Conservation (phyloP, 768 basidiomycete species). For the Psilocybe subaeruginosa region DNA sequence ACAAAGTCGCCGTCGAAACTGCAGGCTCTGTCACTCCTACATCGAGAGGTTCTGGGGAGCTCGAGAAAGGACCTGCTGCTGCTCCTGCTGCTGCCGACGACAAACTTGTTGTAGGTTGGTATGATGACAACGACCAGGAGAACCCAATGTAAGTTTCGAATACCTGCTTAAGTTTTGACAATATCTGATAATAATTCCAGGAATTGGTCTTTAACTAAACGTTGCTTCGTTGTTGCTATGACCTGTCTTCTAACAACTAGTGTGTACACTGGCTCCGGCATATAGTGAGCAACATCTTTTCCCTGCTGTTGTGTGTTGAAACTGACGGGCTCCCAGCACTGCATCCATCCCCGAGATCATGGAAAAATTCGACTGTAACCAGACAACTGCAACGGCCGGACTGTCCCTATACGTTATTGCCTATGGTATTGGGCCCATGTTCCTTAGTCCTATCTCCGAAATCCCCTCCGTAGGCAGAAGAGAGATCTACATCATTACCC, state of each 20-base stretch:
- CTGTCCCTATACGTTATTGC: constrained; percentile 6
- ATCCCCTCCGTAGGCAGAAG: constrained; percentile 1
- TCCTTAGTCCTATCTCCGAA: constrained; percentile 4
- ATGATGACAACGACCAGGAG: not conserved
- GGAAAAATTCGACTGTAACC: not conserved
- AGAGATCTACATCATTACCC: constrained; percentile 1
- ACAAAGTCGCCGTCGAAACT: not conserved
- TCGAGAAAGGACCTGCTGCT: not conserved
- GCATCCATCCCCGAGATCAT: constrained; percentile 6
- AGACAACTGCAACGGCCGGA: constrained; percentile 4
- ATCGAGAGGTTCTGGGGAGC: not conserved
- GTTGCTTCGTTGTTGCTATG: not conserved
- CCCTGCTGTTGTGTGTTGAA: no score
- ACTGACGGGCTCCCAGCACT: not conserved
- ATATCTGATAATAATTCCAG: not conserved
- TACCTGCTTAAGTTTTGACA: not conserved
- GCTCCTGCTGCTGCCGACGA: not conserved
- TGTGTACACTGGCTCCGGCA: constrained; percentile 3
- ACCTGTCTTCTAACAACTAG: constrained; percentile 4
- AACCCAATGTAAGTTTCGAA: not conserved
- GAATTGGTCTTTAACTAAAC: constrained; percentile 1
- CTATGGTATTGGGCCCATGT: constrained; percentile 6
- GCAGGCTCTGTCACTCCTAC: not conserved
- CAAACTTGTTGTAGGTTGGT: not conserved
- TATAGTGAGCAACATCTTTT: not conserved